Base-by-base conservation (phyloP, 2,329 filamentous ascomycete species). In the Nothomitra cinnamomea region DNA sequence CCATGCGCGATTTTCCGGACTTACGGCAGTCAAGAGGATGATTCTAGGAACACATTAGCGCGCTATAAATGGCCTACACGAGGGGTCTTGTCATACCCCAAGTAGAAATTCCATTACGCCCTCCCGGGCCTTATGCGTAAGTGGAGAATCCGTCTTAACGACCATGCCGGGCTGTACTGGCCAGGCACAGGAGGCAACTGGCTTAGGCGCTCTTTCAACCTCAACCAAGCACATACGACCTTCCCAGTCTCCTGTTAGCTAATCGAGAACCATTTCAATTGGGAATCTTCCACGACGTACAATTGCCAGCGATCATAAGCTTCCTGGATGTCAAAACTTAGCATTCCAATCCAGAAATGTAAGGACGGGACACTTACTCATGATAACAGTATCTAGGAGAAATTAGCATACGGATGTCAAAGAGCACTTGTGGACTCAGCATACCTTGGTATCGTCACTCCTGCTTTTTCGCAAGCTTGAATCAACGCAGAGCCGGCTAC, bases 21-120 rank as follows among this genome's bases (percentile, higher is more conserved):
- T 48, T 58, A 60, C 58, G 59, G 56, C 59, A 60, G 50, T 60
- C 59, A 19, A 60, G 57, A 3, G 58, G 59, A 52, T 60, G 59
- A 36, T 60, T 60, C 58, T 59, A 52, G 15, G 2, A 25, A 15
- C 35, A 40, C 35, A 38, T 54, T 36, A 45, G 40, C 25, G 8
- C 45, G 19, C 5, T 17, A 40, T n/a, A 15, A 22, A 15, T n/a
- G 22, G 49, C 89, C 88, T 73, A 90, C 95, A 72, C 96, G 89
- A 60, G 95, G 78, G 50, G 89, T 89, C 68, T 96, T 89, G 70
- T 96, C 96, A 25, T 54, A 54, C 53, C 62, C 90, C 88, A 57
- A 98, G 79, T 60, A 98, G 74, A 64, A 98, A 98, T 67, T 98
- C 92, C 92, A 96, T 98, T 52, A 98, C 88, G 67, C 92, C 92